phyloP scores from a whole-genome alignment of 176 grass and related monocot species.

The Luzula sylvatica region DNA sequence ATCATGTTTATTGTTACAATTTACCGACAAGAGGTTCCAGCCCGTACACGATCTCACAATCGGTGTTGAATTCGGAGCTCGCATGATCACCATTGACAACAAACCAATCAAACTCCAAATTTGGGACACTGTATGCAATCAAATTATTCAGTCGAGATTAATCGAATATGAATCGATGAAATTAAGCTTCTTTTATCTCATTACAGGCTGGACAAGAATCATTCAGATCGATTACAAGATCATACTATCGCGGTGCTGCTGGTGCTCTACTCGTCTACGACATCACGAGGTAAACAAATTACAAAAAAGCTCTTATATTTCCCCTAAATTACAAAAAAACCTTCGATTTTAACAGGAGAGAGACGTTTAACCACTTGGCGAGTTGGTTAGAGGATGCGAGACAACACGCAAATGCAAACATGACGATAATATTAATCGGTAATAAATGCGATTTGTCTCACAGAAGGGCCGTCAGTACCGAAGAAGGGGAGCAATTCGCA shows the following conservation, averaged over 20 bases:
- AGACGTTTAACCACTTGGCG: slow-evolving; percentile 48
- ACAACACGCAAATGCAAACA: slow-evolving; percentile 41
- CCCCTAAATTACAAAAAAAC: no score
- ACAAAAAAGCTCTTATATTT: no score
- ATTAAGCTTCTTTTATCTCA: no score
- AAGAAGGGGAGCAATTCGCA: slow-evolving; percentile 59
- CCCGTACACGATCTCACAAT: slow-evolving; percentile 53
- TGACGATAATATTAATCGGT: slow-evolving; percentile 56
- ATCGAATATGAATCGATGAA: no score
- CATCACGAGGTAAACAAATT: slow-evolving; percentile 41
- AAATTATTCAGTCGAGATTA: no score
- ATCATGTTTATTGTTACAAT: slow-evolving; percentile 49
- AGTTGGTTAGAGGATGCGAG: slow-evolving; percentile 49
- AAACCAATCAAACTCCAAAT: slow-evolving; percentile 55
- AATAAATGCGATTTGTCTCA: slow-evolving; percentile 46
- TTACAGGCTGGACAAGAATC: slow-evolving; percentile 53
- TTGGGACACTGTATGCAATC: slow-evolving; percentile 46
- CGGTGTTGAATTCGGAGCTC: slow-evolving; percentile 41
- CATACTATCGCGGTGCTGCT: slow-evolving; percentile 45
- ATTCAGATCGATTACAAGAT: slow-evolving; percentile 50
- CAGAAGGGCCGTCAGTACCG: slow-evolving; percentile 35
- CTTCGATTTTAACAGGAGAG: no score
- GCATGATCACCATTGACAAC: slow-evolving; percentile 40
- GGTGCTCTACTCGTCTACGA: slow-evolving; percentile 52
- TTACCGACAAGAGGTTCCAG: slow-evolving; percentile 50